A percentile compares a stretch with the other conserved stretches of the same genome.
Conservation (phyloP, 1,139 yeast genomes). For the Magnusiomyces magnusii region DNA sequence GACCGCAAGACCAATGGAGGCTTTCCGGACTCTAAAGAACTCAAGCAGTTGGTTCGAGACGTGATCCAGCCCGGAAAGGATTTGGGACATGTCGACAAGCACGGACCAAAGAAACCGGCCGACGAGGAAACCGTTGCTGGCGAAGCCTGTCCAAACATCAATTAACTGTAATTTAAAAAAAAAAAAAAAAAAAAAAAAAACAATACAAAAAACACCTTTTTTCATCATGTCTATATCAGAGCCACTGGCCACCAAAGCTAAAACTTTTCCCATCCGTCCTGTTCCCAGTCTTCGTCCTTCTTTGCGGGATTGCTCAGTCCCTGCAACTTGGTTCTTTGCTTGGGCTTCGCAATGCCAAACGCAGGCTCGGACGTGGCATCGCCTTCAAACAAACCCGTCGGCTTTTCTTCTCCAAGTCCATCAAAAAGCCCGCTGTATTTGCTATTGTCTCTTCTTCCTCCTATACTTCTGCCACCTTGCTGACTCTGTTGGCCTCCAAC, state of each 20-base stretch:
- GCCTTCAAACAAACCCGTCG: conserved; percentile 16
- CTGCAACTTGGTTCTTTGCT: conserved; percentile 47
- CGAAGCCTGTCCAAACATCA: conserved; percentile 11
- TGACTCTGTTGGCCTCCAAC: conserved; percentile 24
- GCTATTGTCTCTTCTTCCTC: conserved; percentile 34
- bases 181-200: too few species aligned
- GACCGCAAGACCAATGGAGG: conserved; percentile 49
- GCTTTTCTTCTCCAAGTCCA: conserved; percentile 39
- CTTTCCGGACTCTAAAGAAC: conserved; percentile 54
- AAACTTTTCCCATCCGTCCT: conserved; percentile 1
- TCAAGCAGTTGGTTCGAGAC: conserved; percentile 49
- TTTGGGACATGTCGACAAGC: conserved; percentile 42
- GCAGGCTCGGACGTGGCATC: conserved; percentile 46
- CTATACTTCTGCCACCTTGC: conserved; percentile 20
- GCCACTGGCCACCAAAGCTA: not conserved
- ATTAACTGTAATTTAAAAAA: not conserved
- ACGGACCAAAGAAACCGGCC: conserved; percentile 2
- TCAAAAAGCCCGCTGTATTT: conserved; percentile 48
- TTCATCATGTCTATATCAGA: not conserved
- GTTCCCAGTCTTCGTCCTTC: conserved; percentile 24
- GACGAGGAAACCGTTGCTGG: not conserved
- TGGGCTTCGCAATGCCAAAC: conserved; percentile 61
- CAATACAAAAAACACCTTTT: not conserved
- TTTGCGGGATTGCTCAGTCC: conserved; percentile 38
- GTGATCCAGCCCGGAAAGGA: conserved; percentile 38